A percentile compares a stretch with the other conserved stretches of the same genome.
Conservation (phyloP, 768 basidiomycete species). For the Suillus clintonianus region DNA sequence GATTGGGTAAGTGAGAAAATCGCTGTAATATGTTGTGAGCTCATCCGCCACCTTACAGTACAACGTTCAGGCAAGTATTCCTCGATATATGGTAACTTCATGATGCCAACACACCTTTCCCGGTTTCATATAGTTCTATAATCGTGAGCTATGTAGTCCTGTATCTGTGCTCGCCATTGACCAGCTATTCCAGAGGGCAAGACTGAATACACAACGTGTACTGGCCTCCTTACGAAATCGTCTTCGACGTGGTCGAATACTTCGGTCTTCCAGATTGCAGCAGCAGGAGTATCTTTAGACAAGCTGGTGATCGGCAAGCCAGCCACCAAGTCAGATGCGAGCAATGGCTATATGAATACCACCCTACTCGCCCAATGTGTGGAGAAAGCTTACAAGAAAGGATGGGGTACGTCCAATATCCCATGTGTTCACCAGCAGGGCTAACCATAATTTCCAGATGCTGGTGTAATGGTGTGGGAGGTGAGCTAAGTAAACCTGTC, state of each 20-base stretch:
- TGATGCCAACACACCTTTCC: background rate
- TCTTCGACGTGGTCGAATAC: constrained; percentile 42
- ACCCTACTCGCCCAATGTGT: constrained; percentile 61
- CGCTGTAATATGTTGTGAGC: background rate
- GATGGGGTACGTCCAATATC: constrained; percentile 58
- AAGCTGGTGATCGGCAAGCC: constrained; percentile 83
- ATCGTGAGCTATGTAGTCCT: constrained; percentile 20
- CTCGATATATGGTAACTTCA: background rate
- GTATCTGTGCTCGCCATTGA: background rate
- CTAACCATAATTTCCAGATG: background rate
- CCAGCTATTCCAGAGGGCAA: constrained; percentile 30
- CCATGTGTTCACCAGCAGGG: background rate
- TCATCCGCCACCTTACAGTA: constrained; percentile 8
- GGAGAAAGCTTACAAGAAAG: constrained; percentile 53
- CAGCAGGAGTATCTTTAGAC: constrained; percentile 53
- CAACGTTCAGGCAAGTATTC: constrained; percentile 13
- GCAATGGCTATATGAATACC: constrained; percentile 57
- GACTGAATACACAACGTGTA: constrained; percentile 40
- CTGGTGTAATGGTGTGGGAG: constrained; percentile 21
- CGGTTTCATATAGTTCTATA: constrained; percentile 42
- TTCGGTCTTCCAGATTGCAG: constrained; percentile 49
- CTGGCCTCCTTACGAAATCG: constrained; percentile 39
- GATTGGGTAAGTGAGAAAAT: constrained; percentile 38
- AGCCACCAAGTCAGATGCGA: constrained; percentile 48
- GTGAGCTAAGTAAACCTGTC: constrained; percentile 12